Percentiles rank a stretch among this genome's conserved stretches.
phyloP scores from a whole-genome alignment of 805 yeast species.

The Diddensiella transvaalensis region DNA sequence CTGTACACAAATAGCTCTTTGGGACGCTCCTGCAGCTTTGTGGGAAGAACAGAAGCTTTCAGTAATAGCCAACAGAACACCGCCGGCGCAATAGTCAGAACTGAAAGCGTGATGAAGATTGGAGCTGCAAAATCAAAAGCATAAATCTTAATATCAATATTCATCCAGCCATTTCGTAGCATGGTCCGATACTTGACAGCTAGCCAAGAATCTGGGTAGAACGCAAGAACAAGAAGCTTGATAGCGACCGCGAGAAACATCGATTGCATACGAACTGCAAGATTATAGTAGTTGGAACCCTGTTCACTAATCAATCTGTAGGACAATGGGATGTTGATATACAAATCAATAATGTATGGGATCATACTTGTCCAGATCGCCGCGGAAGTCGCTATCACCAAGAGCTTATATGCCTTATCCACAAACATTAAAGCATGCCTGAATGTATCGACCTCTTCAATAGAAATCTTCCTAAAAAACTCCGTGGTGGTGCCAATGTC shows the following conservation, averaged over 20 bases:
- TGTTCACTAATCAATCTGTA: neutral
- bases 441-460: neutral
- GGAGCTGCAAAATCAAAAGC: constrained; percentile 5
- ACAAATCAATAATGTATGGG: neutral
- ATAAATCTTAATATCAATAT: constrained; percentile 11
- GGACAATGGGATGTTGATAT: neutral
- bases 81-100: constrained; percentile 5
- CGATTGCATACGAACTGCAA: neutral
- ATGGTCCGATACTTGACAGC: constrained; percentile 17
- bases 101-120: neutral
- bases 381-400: neutral
- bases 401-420: neutral
- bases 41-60: constrained; percentile 2
- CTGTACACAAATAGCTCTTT: constrained; percentile 4
- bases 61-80: constrained; percentile 4
- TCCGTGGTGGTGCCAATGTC: neutral
- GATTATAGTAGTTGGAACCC: neutral
- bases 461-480: neutral
- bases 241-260: neutral
- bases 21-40: neutral
- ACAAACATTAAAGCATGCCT: neutral
- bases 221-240: constrained; percentile 10
- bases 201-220: constrained; percentile 13
- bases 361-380: neutral
- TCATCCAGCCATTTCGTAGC: constrained; percentile 15